A percentile compares a stretch with the other conserved stretches of the same genome.
Evolutionary conservation across 2,329 filamentous ascomycete species (phyloP).

Genomic region (Grosmannia penicillata): DNA sequence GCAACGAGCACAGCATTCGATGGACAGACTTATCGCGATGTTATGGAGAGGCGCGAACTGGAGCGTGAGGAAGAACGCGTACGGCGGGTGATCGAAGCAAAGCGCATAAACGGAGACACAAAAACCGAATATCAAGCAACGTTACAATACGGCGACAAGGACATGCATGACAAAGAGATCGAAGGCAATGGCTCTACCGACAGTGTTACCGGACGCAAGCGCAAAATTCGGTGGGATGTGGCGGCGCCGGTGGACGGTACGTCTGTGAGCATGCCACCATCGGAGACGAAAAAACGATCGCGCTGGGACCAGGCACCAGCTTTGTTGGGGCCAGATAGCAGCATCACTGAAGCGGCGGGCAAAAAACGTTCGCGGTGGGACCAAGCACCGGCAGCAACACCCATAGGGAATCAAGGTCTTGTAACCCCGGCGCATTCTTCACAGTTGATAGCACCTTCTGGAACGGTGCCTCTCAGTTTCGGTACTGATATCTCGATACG

Average conservation of each 20-base stretch:
- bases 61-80: slow-evolving; percentile 91
- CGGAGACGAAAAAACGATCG: slow-evolving; percentile 59
- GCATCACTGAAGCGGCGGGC: slow-evolving; percentile 40
- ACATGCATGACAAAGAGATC: slow-evolving; percentile 61
- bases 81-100: slow-evolving; percentile 62
- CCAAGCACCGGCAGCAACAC: slow-evolving; percentile 64
- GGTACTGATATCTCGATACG: slow-evolving; percentile 69
- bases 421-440: slow-evolving; percentile 66
- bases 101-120: slow-evolving; percentile 39
- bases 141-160: slow-evolving; percentile 57
- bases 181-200: slow-evolving; percentile 54
- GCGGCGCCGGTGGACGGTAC: slow-evolving; percentile 36
- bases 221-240: slow-evolving; percentile 93
- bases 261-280: slow-evolving; percentile 21
- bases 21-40: slow-evolving; percentile 70
- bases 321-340: slow-evolving; percentile 18
- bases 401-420: slow-evolving; percentile 57
- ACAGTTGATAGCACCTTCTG: slow-evolving; percentile 35
- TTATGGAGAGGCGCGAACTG: slow-evolving; percentile 81
- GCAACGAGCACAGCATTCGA: slow-evolving; percentile 57
- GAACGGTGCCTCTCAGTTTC: slow-evolving; percentile 43
- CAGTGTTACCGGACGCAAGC: slow-evolving; percentile 52
- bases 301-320: slow-evolving; percentile 77
- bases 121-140: slow-evolving; percentile 54
- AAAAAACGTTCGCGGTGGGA: slow-evolving; percentile 85